Evolutionary conservation across 2,329 filamentous ascomycete genomes (phyloP).

Genomic region (Boeremia exigua): DNA sequence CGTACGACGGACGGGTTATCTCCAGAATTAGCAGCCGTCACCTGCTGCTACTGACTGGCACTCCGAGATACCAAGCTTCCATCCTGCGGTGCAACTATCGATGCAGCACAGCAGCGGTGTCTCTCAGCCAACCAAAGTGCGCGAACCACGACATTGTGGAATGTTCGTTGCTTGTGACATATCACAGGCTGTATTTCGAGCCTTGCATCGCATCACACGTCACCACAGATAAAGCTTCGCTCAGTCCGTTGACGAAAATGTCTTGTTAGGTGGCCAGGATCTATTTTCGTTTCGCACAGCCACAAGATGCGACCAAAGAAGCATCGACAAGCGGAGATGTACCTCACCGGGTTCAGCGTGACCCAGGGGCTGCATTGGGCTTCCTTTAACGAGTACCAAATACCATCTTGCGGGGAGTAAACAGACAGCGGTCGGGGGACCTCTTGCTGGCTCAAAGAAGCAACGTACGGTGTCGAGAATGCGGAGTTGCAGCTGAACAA

Average conservation of each 20-base stretch:
- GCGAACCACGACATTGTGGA: not conserved
- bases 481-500: conserved; percentile 6
- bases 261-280: conserved; percentile 16
- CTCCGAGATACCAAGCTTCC: not conserved
- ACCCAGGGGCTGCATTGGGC: conserved; percentile 7
- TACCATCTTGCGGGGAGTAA: not conserved
- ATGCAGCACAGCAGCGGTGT: not conserved
- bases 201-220: conserved; percentile 11
- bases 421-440: not conserved
- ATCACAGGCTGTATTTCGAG: not conserved
- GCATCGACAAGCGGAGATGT: conserved; percentile 13
- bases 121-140: not conserved
- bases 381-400: not conserved
- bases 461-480: not conserved
- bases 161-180: not conserved
- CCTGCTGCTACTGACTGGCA: not conserved
- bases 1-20: not conserved
- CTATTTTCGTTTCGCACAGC: conserved; percentile 18
- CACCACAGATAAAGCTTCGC: conserved; percentile 9
- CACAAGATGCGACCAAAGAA: conserved; percentile 15
- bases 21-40: not conserved
- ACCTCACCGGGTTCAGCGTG: not conserved
- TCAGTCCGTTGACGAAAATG: conserved; percentile 10
- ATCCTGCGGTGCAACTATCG: not conserved
- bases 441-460: not conserved